Percentiles rank a stretch among this genome's conserved stretches.
These are phyloP conservation scores for Chimonanthus salicifolius DNA, from an alignment of 164 flowering plant genomes.

Conservation along the genomic window DNA sequence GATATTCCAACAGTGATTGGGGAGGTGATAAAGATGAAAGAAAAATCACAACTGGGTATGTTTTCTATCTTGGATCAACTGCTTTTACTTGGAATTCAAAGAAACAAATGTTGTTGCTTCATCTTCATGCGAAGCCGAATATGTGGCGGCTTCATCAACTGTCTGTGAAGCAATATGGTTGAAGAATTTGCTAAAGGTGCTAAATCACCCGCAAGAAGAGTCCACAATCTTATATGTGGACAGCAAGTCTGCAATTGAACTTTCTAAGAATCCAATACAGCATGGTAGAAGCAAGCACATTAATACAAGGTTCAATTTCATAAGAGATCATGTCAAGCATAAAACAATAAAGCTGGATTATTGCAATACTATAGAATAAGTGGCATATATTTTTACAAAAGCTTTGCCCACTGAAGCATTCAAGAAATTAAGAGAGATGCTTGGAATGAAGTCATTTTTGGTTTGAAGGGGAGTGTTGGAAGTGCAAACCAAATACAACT, in stretches of 20 bases:
- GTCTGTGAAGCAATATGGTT: background rate
- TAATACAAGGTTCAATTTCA: background rate
- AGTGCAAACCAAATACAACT: no score
- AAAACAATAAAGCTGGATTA: background rate
- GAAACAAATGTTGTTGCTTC: background rate
- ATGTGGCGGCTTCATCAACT: background rate
- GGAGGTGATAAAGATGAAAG: conserved; percentile 1
- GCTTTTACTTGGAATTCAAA: background rate
- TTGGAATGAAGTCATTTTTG: background rate
- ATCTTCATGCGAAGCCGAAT: background rate
- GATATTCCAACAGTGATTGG: background rate
- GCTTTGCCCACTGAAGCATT: background rate
- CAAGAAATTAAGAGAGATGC: background rate
- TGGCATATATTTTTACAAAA: background rate
- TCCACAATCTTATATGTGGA: background rate
- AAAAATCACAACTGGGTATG: background rate
- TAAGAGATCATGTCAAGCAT: background rate
- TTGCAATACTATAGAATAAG: background rate
- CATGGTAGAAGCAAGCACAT: conserved; percentile 1
- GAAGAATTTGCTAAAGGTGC: background rate
- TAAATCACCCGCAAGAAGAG: background rate
- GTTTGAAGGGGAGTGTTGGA: no score
- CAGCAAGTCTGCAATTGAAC: background rate
- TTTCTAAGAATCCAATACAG: background rate
- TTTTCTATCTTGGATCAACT: background rate